These are phyloP conservation scores for Aspergillus fischeri DNA, from an alignment of 2,329 filamentous ascomycete species.

Conservation along the genomic window DNA sequence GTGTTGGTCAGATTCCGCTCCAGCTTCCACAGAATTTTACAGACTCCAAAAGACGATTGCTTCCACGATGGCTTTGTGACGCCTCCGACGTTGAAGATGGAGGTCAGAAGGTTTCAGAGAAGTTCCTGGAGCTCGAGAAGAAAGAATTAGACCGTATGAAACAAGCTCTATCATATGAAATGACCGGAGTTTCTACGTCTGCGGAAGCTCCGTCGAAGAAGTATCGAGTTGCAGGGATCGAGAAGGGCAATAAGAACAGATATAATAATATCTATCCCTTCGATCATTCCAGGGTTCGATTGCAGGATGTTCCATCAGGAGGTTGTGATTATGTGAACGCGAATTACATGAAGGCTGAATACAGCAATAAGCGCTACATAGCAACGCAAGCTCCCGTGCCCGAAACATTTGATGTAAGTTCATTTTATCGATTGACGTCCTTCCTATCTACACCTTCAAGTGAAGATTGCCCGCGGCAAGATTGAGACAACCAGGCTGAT, in stretches of 20 bases:
- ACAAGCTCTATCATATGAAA: slow-evolving; percentile 63
- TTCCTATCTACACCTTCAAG: neutral
- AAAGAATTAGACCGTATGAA: slow-evolving; percentile 91
- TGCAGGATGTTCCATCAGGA: slow-evolving; percentile 63
- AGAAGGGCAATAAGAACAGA: slow-evolving; percentile 90
- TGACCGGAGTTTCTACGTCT: slow-evolving; percentile 50
- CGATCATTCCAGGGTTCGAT: slow-evolving; percentile 82
- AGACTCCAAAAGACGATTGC: slow-evolving; percentile 43
- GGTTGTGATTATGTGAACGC: slow-evolving; percentile 95
- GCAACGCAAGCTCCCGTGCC: slow-evolving; percentile 92
- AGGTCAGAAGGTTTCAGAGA: slow-evolving; percentile 75
- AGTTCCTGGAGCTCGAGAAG: slow-evolving; percentile 78
- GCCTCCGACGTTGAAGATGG: slow-evolving; percentile 65
- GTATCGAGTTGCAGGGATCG: slow-evolving; percentile 82
- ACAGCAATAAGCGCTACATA: slow-evolving; percentile 90
- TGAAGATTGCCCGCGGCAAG: neutral
- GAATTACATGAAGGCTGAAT: slow-evolving; percentile 73
- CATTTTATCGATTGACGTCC: neutral
- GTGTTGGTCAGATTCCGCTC: slow-evolving; percentile 74
- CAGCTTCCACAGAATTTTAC: slow-evolving; percentile 55
- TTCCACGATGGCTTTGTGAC: slow-evolving; percentile 74
- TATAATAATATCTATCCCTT: slow-evolving; percentile 98
- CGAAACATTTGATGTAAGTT: slow-evolving; percentile 77
- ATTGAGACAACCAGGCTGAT: neutral
- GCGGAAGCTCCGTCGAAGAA: slow-evolving; percentile 37